Evolutionary conservation across 2,329 filamentous ascomycete species (phyloP), one percentile per base, ranked within the genome.

Genomic region (Aspergillus sp.): DNA sequence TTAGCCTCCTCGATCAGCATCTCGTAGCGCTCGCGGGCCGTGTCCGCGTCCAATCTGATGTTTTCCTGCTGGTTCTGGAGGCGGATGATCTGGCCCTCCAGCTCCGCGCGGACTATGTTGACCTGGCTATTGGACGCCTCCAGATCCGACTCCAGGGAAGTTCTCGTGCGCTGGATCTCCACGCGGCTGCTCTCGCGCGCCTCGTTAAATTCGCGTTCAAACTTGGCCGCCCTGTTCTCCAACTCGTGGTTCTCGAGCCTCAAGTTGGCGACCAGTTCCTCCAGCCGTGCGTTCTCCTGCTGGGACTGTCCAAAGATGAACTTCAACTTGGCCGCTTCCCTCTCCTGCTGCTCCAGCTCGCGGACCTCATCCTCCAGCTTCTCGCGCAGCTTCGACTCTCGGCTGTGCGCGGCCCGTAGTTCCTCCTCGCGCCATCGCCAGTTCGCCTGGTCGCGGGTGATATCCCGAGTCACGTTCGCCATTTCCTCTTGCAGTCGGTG

Each of bases 401-500:
- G 83, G 58, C 86, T 84, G 44, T 79, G 73, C 42, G 77, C 71
- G 29, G 75, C 73, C 48, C 74, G 74, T 36, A 82, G 67, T 30
- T 76, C 64, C 48, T 81, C 74, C 56, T 82, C 79, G 48, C 70
- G 85, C 69, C 86, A 85, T 58, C 82, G 81, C 70, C 86, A 90
- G 33, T 79, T 77, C 29, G 85, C 81, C 62, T 90, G 91, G 62
- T 97, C 90, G 57, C 86, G 82, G 26, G 85, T 82, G 51, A 96
- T 82, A 51, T 94, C 85, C 41, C 81, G 81, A 45, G 87, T 83
- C 42, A 88, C 86, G 47, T 75, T 75, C 30, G 82, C 79, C 84
- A 97, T 91, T 57, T 96, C 88, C 52, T 88, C 80, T 67, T 97
- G 90, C 35, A 98, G 74, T 49, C 82, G 82, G 57, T 91, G 81